Percentiles rank a stretch among this genome's conserved stretches.
These are phyloP conservation scores for Earliella scabrosa DNA, from an alignment of 1,284 basidiomycete species.

Conservation along the genomic window DNA sequence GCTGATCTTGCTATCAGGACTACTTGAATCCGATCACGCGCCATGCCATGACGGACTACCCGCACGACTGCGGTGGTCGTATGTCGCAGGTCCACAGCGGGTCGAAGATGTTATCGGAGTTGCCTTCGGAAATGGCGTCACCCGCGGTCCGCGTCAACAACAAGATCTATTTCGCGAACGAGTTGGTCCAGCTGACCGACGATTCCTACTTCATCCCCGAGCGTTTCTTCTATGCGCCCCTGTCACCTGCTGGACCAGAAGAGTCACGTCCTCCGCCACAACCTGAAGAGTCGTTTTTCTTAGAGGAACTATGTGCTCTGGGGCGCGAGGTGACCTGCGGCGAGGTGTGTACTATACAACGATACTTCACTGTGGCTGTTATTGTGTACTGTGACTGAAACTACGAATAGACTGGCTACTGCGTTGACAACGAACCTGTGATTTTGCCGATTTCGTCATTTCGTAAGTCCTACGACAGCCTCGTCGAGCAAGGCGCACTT, in stretches of 20 bases:
- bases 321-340: no score
- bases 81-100: constrained; percentile 3
- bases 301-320: no score
- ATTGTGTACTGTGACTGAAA: no score
- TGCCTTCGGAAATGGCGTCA: constrained; percentile 6
- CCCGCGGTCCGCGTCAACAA: constrained; percentile 21
- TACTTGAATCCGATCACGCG: constrained; percentile 1
- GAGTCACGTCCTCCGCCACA: not conserved
- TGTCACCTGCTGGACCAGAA: not conserved
- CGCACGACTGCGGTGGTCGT: not conserved
- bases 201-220: constrained; percentile 1
- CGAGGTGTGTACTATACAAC: no score
- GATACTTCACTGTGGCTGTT: no score
- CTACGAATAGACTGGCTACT: no score
- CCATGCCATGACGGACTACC: not conserved
- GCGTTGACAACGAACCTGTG: no score
- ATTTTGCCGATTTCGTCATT: no score
- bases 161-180: constrained; percentile 30
- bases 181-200: constrained; percentile 20
- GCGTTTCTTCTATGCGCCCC: constrained; percentile 3
- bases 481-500: no score
- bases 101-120: constrained; percentile 8
- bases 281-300: no score
- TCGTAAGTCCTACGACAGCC: no score
- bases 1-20: constrained; percentile 3